phyloP scores from a whole-genome alignment of 108 stramenopile species.

The Fistulifera pelliculosa region DNA sequence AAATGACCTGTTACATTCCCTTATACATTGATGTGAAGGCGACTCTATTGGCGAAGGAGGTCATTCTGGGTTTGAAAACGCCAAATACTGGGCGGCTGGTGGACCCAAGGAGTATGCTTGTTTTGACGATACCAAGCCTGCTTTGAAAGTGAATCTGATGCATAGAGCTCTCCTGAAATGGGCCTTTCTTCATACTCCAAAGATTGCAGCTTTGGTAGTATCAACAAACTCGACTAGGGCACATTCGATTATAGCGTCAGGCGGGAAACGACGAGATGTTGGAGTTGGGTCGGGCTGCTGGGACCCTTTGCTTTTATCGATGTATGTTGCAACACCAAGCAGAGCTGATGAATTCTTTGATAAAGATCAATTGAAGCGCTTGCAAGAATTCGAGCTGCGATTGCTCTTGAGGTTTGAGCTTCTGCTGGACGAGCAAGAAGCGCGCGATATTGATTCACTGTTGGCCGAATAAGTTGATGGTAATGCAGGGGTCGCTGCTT shows the following conservation, averaged over 20 bases:
- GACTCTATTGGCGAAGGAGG: constrained; percentile 17
- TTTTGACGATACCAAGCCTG: background rate
- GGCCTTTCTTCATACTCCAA: background rate
- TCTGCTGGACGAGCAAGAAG: too few species aligned
- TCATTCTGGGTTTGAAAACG: constrained; percentile 29
- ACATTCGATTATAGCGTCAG: background rate
- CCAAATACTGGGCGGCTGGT: constrained; percentile 28
- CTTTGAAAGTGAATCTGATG: background rate
- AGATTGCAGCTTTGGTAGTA: background rate
- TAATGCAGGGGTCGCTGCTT: too few species aligned
- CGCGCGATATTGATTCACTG: too few species aligned
- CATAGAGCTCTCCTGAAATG: background rate
- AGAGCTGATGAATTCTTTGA: too few species aligned
- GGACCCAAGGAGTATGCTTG: constrained; percentile 17
- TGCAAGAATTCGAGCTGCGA: too few species aligned
- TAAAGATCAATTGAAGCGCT: too few species aligned
- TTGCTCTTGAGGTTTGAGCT: too few species aligned
- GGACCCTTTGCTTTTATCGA: constrained; percentile 1
- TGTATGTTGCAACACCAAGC: background rate
- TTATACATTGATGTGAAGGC: constrained; percentile 24
- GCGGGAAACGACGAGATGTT: background rate
- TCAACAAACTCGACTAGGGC: background rate
- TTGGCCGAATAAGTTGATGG: too few species aligned
- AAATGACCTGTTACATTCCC: constrained; percentile 26
- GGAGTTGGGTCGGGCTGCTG: background rate